Evolutionary conservation across 2,329 filamentous ascomycete genomes (phyloP).

Genomic region (Aspergillus luchuensis): DNA sequence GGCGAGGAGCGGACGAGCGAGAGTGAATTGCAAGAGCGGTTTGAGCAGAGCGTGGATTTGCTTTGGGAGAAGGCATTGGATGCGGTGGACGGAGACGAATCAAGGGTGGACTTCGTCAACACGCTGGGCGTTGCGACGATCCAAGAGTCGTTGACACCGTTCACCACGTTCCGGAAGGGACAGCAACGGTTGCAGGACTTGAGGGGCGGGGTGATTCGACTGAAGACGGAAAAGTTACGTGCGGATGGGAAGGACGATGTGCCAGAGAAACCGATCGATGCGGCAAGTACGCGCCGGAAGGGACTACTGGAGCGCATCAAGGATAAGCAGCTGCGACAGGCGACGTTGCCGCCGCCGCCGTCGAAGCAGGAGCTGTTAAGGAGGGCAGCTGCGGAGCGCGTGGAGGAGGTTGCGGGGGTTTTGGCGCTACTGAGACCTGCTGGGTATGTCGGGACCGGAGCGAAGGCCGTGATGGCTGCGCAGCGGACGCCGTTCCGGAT

Average conservation of each 20-base stretch:
- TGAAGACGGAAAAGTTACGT: constrained; percentile 38
- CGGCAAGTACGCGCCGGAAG: constrained; percentile 49
- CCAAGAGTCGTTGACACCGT: constrained; percentile 40
- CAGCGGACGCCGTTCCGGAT: constrained; percentile 67
- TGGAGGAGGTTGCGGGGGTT: constrained; percentile 68
- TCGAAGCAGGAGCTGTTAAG: constrained; percentile 61
- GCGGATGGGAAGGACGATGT: constrained; percentile 22
- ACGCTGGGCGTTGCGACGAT: constrained; percentile 38
- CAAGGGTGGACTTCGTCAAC: constrained; percentile 35
- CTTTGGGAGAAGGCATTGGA: constrained; percentile 49
- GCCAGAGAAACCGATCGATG: constrained; percentile 29
- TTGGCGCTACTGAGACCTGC: constrained; percentile 62
- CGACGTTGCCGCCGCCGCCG: constrained; percentile 48
- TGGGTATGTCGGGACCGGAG: constrained; percentile 35
- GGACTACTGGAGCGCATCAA: constrained; percentile 75
- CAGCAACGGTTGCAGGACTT: constrained; percentile 45
- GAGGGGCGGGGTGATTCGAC: constrained; percentile 40
- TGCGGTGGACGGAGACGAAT: constrained; percentile 33
- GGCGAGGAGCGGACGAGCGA: constrained; percentile 35
- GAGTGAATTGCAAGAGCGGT: constrained; percentile 51
- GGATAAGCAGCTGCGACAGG: constrained; percentile 62
- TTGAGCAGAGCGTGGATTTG: constrained; percentile 51
- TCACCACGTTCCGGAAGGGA: constrained; percentile 41
- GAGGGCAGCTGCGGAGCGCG: constrained; percentile 66
- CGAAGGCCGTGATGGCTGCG: constrained; percentile 35